Base-by-base conservation (phyloP, 352 stramenopile genomes). In the Lagenidium giganteum region DNA sequence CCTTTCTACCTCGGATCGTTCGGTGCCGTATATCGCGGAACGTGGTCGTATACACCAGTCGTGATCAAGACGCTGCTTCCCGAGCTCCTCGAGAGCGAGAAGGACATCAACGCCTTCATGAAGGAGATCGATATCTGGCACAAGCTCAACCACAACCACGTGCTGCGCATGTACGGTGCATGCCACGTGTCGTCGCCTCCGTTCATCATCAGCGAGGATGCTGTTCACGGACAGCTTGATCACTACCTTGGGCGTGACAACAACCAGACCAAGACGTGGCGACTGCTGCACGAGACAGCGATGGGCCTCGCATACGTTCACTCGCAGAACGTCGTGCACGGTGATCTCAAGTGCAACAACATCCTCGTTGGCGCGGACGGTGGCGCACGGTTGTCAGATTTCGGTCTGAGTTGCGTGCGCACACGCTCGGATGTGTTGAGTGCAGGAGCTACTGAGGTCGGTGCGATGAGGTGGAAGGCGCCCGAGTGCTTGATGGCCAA, bases 11-110 rank as follows among this genome's bases (percentile, higher is more conserved):
- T 17, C 4, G 53, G 53, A 4, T 62, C 53, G 23, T 62, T 62
- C 17, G 53, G 53, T 3, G 27, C 53, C 18, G 36, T 62, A 2
- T 44, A 58, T 8, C 55, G 41, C 26, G 55, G 49, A 7, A 42
- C 21, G 5, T 62, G 45, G 57, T 42, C 45, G 4, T 42, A 52
- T 2, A 40, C 46, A 1, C 26, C 25, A 3, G 56, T 77, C 4
- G 59, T 77, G 2, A 56, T 77, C 14, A 70, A 68, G 35, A 40
- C 24, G 18, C 39, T 59, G 44, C 54, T 67, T 3, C 24, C 47
- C 6, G 29, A 56, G 3, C 52, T 64, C 11, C 16, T 23, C 1
- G 18, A 30, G 1, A 41, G 34, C 14, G 47, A 50, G 3, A 44
- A 53, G 3, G 14, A n/a, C 7, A 28, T 44, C 3, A 20, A 33